These are phyloP conservation scores for Solioccasus polychromus DNA, from an alignment of 768 basidiomycete species.

Conservation along the genomic window DNA sequence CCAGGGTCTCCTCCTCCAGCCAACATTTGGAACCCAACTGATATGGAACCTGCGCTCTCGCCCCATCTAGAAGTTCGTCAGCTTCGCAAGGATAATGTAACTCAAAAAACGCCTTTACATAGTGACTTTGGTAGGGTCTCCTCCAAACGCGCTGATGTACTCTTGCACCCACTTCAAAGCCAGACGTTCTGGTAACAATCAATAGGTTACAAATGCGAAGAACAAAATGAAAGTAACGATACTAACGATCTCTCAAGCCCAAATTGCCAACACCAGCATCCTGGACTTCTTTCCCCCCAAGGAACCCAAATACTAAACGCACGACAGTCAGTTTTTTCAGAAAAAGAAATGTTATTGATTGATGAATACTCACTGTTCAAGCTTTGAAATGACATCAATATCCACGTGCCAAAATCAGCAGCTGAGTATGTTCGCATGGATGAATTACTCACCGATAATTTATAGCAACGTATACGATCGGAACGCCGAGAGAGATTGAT, in stretches of 20 bases:
- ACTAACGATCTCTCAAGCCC: conserved; percentile 50
- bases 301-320: conserved; percentile 35
- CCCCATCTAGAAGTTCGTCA: conserved; percentile 25
- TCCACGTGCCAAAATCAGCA: not conserved
- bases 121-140: conserved; percentile 42
- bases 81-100: not conserved
- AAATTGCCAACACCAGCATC: conserved; percentile 44
- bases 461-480: conserved; percentile 37
- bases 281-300: conserved; percentile 38
- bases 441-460: conserved; percentile 37
- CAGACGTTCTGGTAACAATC: conserved; percentile 30
- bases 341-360: not conserved
- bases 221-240: too few species aligned
- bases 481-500: conserved; percentile 30
- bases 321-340: not conserved
- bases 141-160: conserved; percentile 59
- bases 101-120: conserved; percentile 2
- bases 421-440: not conserved
- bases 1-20: conserved; percentile 21
- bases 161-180: conserved; percentile 55
- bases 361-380: conserved; percentile 4
- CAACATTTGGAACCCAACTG: conserved; percentile 28
- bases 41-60: conserved; percentile 37
- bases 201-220: too few species aligned
- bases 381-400: conserved; percentile 1